A percentile compares a stretch with the other conserved stretches of the same genome.
Conservation (phyloP, 2,329 filamentous ascomycete genomes). For the Ceratocystiopsis brevicomis region DNA sequence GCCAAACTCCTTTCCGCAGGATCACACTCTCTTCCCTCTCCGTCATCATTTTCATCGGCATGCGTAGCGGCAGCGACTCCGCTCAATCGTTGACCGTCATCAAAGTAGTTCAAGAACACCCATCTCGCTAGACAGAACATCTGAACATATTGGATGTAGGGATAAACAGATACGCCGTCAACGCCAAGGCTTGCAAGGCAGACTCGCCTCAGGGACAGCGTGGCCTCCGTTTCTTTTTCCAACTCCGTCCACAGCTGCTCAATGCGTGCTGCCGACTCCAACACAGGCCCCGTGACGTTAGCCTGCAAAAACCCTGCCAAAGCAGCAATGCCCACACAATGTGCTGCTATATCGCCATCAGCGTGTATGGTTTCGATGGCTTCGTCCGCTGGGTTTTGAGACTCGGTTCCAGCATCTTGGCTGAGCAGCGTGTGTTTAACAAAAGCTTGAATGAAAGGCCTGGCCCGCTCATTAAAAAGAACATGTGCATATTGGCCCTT, state of each 20-base stretch:
- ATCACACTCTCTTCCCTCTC: no score
- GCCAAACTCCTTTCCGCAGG: conserved; percentile 18
- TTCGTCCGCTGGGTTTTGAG: no score
- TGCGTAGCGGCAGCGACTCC: neutral
- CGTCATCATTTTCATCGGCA: conserved; percentile 4
- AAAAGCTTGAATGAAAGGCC: conserved; percentile 2
- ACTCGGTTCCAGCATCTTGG: no score
- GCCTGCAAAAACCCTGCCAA: conserved; percentile 68
- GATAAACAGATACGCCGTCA: conserved; percentile 76
- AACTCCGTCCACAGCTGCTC: conserved; percentile 16
- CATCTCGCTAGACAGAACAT: conserved; percentile 55
- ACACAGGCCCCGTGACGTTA: conserved; percentile 71
- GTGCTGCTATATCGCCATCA: neutral
- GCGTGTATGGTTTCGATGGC: no score
- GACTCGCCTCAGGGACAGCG: conserved; percentile 25
- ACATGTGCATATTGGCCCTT: conserved; percentile 5
- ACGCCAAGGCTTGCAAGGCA: conserved; percentile 53
- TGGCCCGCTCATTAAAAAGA: conserved; percentile 1
- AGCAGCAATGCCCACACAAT: conserved; percentile 42
- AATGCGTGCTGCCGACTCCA: conserved; percentile 23
- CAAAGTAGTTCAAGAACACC: conserved; percentile 1
- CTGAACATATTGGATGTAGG: conserved; percentile 65
- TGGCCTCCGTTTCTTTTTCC: conserved; percentile 12
- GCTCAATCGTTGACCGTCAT: neutral
- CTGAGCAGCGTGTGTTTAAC: neutral